A percentile compares a stretch with the other conserved stretches of the same genome.
Conservation (phyloP, 768 basidiomycete genomes). For the Dentipellis fragilis region DNA sequence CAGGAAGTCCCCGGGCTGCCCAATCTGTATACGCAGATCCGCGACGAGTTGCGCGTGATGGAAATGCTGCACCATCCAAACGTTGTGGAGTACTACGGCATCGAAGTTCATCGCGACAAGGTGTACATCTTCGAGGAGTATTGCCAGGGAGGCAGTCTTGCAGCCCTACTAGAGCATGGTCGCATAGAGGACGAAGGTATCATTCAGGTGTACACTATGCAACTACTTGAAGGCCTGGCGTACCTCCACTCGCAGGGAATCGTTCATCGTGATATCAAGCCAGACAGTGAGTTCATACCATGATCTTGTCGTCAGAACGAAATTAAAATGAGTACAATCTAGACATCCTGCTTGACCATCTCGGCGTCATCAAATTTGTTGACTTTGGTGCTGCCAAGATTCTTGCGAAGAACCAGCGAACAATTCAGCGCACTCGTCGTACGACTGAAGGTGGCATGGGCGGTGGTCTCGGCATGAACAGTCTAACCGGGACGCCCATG, state of each 20-base stretch:
- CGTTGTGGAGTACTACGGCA: constrained; percentile 97
- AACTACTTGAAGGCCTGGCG: constrained; percentile 89
- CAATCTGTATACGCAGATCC: constrained; percentile 84
- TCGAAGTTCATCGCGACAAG: constrained; percentile 97
- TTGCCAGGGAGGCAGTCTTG: constrained; percentile 92
- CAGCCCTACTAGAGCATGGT: constrained; percentile 81
- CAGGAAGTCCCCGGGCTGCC: constrained; percentile 62
- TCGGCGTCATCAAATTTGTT: constrained; percentile 90
- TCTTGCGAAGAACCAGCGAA: constrained; percentile 80
- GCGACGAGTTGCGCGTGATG: constrained; percentile 95
- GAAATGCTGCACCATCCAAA: constrained; percentile 96
- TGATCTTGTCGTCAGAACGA: constrained; percentile 59
- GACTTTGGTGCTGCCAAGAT: constrained; percentile 98
- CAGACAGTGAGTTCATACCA: constrained; percentile 68
- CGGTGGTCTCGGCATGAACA: constrained; percentile 36
- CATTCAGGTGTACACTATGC: constrained; percentile 91
- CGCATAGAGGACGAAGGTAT: constrained; percentile 95
- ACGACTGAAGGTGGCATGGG: constrained; percentile 30
- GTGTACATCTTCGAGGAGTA: constrained; percentile 99
- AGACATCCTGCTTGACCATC: constrained; percentile 90
- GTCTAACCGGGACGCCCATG: constrained; percentile 96
- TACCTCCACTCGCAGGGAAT: constrained; percentile 92
- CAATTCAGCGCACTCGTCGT: constrained; percentile 64
- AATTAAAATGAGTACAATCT: not conserved
- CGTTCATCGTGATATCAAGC: constrained; percentile 95